phyloP scores from a whole-genome alignment of 2,329 filamentous ascomycete species.

The Leptographium radiaticola region DNA sequence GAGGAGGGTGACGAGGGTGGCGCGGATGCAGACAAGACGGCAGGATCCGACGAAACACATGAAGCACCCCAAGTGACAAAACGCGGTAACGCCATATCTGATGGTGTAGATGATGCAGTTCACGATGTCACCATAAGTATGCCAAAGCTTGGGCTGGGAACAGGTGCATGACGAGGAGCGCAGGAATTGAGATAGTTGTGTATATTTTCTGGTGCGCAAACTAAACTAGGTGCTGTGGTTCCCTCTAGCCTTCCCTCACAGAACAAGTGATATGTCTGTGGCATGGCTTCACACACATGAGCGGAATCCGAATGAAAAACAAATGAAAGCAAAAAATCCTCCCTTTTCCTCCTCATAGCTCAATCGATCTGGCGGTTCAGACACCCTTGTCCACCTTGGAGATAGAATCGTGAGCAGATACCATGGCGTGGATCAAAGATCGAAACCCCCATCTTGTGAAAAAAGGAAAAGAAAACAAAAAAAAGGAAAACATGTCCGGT shows the following conservation, averaged over 20 bases:
- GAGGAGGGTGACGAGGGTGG: neutral
- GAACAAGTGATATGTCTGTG: neutral
- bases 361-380: neutral
- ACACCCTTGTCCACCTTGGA: neutral
- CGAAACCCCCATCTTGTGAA: neutral
- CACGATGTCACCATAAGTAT: constrained; percentile 2
- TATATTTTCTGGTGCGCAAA: neutral
- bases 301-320: neutral
- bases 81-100: neutral
- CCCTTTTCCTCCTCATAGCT: neutral
- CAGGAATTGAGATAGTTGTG: neutral
- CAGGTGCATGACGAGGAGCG: neutral
- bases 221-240: neutral
- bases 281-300: neutral
- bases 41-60: neutral
- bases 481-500: neutral
- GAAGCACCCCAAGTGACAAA: neutral
- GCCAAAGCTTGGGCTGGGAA: neutral
- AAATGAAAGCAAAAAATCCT: neutral
- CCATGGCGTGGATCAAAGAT: neutral
- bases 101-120: neutral
- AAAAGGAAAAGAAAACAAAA: neutral
- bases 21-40: neutral
- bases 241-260: no score
- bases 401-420: neutral